Base-by-base conservation (phyloP, 2,329 filamentous ascomycete genomes). In the Arthrobotrys pseudoclavata region DNA sequence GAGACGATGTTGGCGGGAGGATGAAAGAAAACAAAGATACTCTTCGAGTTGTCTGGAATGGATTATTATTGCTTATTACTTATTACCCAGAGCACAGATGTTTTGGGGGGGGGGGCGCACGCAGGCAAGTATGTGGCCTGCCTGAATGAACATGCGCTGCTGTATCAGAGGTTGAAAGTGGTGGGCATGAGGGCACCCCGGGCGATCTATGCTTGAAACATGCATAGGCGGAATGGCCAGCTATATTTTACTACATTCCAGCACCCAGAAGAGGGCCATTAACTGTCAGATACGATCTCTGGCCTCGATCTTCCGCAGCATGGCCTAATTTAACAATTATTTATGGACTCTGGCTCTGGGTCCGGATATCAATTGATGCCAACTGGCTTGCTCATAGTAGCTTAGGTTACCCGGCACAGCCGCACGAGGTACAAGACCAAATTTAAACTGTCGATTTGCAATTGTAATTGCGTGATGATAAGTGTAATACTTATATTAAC, bases 191-290 rank as follows among this genome's bases (percentile, higher is more conserved):
- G 57, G 57, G 40, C 63, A 62, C 69, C 69, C 37, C 45, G 69
- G 29, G 40, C 55, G 45, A 72, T 72, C 69, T 72, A 57, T 72
- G 69, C 69, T 72, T 72, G 69, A 72, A 72, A 72, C 69, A 66
- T 66, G 69, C 69, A 64, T 60, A 71, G 68, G 68, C 68, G 68
- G 68, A 71, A 71, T 71, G 68, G 50, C 69, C 69, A 64, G 37
- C 37, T 66, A 72, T 62, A 57, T 64, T 34, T 47, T 48, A 55
- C 29, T 64, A n/a, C 52, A 60, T 47, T 61, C 34, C 24, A 60
- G n/a, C 18, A 18, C 29, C 55, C 67, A 52, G 45, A 70, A 63
- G 67, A 55, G 47, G 55, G 22, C 18, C 40, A 40, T 70, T 63
- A 70, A 55, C 37, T 63, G 67, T 62, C 67, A 70, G 45, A 70